phyloP scores from a whole-genome alignment of 257 asterid species.

The Primulina huaijiensis region DNA sequence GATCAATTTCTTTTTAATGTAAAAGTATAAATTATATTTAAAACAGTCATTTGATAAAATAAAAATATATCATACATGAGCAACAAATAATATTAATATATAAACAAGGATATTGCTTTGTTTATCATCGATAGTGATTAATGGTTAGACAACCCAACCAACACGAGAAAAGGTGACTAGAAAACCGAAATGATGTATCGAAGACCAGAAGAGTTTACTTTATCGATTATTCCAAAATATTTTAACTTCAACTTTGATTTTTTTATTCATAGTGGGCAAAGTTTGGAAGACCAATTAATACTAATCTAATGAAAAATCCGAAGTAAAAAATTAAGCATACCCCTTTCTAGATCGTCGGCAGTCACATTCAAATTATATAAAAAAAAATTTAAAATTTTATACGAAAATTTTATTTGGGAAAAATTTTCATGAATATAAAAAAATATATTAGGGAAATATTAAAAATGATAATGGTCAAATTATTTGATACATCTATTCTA shows the following conservation, averaged over 20 bases:
- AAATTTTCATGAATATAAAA: no score
- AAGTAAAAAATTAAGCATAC: not conserved
- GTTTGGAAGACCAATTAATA: not conserved
- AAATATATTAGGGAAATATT: no score
- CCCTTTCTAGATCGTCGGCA: not conserved
- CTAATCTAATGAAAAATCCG: not conserved
- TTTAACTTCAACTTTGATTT: not conserved
- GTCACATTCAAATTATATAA: not conserved
- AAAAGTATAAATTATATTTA: no score
- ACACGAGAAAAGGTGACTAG: not conserved
- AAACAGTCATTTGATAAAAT: no score
- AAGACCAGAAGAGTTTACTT: not conserved
- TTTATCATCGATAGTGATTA: not conserved
- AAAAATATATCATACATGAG: no score
- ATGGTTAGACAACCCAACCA: not conserved
- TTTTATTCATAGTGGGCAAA: not conserved
- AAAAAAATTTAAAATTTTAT: no score
- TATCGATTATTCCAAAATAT: not conserved
- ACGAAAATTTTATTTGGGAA: no score
- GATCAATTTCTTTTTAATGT: no score
- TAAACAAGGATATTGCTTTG: not conserved
- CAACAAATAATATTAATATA: no score
- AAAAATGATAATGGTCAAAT: no score
- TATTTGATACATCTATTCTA: no score
- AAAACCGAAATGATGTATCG: no score